phyloP scores from a whole-genome alignment of 192 early-diverging fungal species.

The Gamsiella multidivaricata region DNA sequence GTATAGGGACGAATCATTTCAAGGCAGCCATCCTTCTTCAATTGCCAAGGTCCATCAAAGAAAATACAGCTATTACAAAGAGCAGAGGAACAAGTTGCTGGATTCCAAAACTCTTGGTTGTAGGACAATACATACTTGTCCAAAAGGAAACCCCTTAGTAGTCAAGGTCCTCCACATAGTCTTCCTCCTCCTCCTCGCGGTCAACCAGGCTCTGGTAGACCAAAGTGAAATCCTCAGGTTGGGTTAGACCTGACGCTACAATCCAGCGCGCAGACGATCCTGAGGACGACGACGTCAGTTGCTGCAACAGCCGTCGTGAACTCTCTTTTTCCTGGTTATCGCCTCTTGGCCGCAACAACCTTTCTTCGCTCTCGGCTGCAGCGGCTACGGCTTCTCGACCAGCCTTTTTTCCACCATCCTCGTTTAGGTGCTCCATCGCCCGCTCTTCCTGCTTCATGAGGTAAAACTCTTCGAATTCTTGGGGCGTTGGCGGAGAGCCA shows the following conservation, averaged over 20 bases:
- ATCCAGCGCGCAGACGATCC: constrained; percentile 31
- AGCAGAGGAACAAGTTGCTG: too few relatives aligned
- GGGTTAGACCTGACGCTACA: constrained; percentile 35
- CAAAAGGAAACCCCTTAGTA: too few relatives aligned
- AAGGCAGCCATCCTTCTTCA: too few relatives aligned
- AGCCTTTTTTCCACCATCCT: not conserved
- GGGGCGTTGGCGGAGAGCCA: constrained; percentile 9
- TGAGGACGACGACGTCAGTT: constrained; percentile 4
- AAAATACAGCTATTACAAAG: too few relatives aligned
- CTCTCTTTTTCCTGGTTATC: not conserved
- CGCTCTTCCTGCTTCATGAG: constrained; percentile 29
- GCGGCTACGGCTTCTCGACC: not conserved
- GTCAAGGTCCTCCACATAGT: not conserved
- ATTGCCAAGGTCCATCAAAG: too few relatives aligned
- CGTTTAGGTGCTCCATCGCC: not conserved
- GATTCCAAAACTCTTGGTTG: too few relatives aligned
- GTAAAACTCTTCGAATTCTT: constrained; percentile 35
- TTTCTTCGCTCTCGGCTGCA: not conserved
- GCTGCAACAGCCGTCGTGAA: not conserved
- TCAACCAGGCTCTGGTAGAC: constrained; percentile 26
- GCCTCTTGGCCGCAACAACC: not conserved
- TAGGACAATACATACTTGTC: too few relatives aligned
- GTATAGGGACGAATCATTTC: too few relatives aligned
- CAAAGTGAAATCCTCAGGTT: constrained; percentile 30
- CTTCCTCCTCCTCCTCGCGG: constrained; percentile 8